A percentile compares a stretch with the other conserved stretches of the same genome.
phyloP scores from a whole-genome alignment of 2,329 filamentous ascomycete genomes.

The Alternaria alternata region DNA sequence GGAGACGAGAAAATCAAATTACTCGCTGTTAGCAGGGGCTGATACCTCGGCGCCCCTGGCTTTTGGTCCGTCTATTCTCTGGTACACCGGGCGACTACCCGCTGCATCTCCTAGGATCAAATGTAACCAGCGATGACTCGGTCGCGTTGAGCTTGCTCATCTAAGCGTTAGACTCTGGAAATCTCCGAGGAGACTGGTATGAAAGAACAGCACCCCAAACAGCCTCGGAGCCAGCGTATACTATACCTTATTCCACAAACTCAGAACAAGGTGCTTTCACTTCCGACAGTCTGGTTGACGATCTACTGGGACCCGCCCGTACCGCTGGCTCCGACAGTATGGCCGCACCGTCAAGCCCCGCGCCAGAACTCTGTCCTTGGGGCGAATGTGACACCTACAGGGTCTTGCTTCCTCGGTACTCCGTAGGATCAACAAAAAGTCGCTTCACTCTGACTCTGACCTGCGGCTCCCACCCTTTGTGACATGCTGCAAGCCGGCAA shows the following conservation, averaged over 20 bases:
- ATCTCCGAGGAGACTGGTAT: neutral
- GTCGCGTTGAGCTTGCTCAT: neutral
- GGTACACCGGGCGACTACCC: conserved; percentile 1
- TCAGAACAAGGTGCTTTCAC: neutral
- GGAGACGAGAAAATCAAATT: neutral
- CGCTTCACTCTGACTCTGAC: conserved; percentile 1
- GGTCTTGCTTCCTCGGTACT: neutral
- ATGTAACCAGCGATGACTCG: conserved; percentile 6
- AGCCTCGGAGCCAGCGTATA: neutral
- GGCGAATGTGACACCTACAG: neutral
- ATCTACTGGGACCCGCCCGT: conserved; percentile 4
- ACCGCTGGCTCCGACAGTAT: conserved; percentile 2
- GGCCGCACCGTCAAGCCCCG: conserved; percentile 3
- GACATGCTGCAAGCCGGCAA: conserved; percentile 4
- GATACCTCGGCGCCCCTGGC: neutral
- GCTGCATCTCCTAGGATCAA: conserved; percentile 8
- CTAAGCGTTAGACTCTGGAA: neutral
- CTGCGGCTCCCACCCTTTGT: neutral
- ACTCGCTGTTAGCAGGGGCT: neutral
- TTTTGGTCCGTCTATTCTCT: neutral
- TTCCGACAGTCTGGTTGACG: conserved; percentile 6
- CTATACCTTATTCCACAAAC: neutral
- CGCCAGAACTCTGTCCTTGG: neutral
- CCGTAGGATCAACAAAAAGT: conserved; percentile 1
- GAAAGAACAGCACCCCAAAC: neutral